Evolutionary conservation across 768 basidiomycete genomes (phyloP), one percentile per base, ranked within the genome.

Genomic region (Trametes cinnabarina): DNA sequence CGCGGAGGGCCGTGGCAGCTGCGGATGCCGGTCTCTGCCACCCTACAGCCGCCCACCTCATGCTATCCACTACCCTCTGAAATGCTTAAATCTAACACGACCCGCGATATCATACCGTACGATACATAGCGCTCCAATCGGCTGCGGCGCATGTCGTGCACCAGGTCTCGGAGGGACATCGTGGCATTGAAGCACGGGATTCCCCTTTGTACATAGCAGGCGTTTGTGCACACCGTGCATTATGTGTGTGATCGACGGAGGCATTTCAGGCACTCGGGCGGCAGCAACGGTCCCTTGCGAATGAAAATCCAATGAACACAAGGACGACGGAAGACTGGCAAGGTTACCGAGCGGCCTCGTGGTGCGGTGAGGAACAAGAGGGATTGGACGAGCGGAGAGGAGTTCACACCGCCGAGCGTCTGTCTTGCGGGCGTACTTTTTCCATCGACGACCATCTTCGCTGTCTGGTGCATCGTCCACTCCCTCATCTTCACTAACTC

Each of bases 391-490:
- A 6, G 37, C 50, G 23, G 47, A 40, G 26, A 35, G 50, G 44
- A 51, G 60, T 61, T 61, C 55, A 51, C 55, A 61, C 55, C 51
- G 47, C 47, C 51, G 46, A 61, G 61, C 61, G 61, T 40, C 61
- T 62, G 37, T 54, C 52, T 51, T 43, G 51, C 52, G 58, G 63
- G 56, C 59, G 59, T 57, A 58, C 60, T 55, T 62, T 68, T 68
- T 68, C 60, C 63, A 68, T 68, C 67, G 62, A 66, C 67, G 67
- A 66, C 67, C 67, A 68, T 68, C 67, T 63, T 67, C 63, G 61
- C 63, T 62, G 55, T 58, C 55, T 50, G 60, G 63, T 65, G 57
- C 61, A 58, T 51, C 54, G 57, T 54, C 59, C 50, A 60, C 53
- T 56, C 57, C 43, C 58, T 61, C 65, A 44, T 49, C 60, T 65